Percentiles rank a stretch among this genome's conserved stretches.
phyloP scores from a whole-genome alignment of 148 eudicot genomes.

The Fallopia convolvulus region DNA sequence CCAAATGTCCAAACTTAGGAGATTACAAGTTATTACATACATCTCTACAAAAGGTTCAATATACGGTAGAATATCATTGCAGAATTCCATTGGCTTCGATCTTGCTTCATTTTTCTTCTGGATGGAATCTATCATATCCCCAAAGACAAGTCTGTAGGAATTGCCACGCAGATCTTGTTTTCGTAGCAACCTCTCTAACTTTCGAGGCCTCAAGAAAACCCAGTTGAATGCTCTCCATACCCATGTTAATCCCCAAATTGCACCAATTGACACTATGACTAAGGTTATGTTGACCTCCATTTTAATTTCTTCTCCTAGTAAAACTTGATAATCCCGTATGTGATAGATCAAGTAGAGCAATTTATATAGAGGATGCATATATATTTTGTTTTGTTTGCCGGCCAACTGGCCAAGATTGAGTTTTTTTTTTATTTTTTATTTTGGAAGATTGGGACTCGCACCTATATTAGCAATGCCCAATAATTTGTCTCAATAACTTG shows the following conservation, averaged over 20 bases:
- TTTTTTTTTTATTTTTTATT: too few species aligned
- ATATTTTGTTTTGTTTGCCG: too few species aligned
- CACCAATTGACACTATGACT: neutral
- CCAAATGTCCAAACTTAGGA: too few species aligned
- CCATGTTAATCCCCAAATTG: neutral
- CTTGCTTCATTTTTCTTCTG: neutral
- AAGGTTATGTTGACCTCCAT: neutral
- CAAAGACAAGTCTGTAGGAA: conserved; percentile 14
- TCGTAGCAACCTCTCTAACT: conserved; percentile 9
- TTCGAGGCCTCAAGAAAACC: conserved; percentile 12
- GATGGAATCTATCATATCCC: conserved; percentile 6
- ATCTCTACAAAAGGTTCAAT: too few species aligned
- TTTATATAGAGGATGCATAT: too few species aligned
- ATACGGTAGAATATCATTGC: conserved; percentile 1
- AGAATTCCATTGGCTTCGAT: conserved; percentile 12
- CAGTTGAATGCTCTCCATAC: conserved; percentile 14
- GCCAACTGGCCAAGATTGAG: neutral
- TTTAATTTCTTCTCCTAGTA: neutral
- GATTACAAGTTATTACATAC: too few species aligned
- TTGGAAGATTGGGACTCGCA: too few species aligned
- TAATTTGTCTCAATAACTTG: too few species aligned
- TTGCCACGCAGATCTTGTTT: conserved; percentile 14
- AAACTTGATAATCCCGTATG: too few species aligned
- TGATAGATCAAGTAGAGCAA: too few species aligned
- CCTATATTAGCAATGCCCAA: too few species aligned